Percentiles rank a stretch among this genome's conserved stretches.
Conservation (phyloP, 2,329 filamentous ascomycete species). For the Arachnomyces sp. region DNA sequence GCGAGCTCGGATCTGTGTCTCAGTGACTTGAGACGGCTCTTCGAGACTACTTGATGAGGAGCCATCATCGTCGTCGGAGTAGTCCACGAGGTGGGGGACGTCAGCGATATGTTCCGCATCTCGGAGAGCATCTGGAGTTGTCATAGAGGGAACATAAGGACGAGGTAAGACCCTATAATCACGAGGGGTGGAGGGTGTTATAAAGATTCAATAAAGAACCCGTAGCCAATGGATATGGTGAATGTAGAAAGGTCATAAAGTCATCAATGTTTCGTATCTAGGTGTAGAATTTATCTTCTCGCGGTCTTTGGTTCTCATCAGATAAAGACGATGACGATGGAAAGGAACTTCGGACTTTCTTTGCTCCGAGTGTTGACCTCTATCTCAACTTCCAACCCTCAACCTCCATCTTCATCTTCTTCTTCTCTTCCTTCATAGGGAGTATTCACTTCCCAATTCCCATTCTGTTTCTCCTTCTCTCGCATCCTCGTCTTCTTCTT, state of each 20-base stretch:
- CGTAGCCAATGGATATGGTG: neutral
- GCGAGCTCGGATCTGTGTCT: slow-evolving; percentile 27
- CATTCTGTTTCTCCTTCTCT: neutral
- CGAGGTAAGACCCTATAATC: slow-evolving; percentile 4
- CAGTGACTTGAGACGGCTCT: slow-evolving; percentile 18
- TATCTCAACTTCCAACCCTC: neutral
- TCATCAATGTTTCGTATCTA: too few relatives aligned
- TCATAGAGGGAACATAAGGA: slow-evolving; percentile 41
- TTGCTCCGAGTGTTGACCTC: too few relatives aligned
- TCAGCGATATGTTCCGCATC: slow-evolving; percentile 42
- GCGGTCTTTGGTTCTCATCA: too few relatives aligned
- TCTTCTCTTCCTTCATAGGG: slow-evolving; percentile 1
- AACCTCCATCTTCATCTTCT: neutral
- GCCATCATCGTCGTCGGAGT: slow-evolving; percentile 9
- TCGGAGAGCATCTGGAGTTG: slow-evolving; percentile 37
- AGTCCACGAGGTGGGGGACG: slow-evolving; percentile 34
- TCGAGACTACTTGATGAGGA: neutral
- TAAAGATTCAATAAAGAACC: slow-evolving; percentile 7
- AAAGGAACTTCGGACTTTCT: too few relatives aligned
- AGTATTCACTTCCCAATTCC: neutral
- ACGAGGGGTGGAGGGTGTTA: slow-evolving; percentile 16
- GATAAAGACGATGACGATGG: too few relatives aligned
- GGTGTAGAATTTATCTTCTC: too few relatives aligned
- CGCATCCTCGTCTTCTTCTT: slow-evolving; percentile 2
- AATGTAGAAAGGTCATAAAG: too few relatives aligned